Conservation (phyloP, 1,284 basidiomycete genomes). For the Melampsora larici-populina region DNA sequence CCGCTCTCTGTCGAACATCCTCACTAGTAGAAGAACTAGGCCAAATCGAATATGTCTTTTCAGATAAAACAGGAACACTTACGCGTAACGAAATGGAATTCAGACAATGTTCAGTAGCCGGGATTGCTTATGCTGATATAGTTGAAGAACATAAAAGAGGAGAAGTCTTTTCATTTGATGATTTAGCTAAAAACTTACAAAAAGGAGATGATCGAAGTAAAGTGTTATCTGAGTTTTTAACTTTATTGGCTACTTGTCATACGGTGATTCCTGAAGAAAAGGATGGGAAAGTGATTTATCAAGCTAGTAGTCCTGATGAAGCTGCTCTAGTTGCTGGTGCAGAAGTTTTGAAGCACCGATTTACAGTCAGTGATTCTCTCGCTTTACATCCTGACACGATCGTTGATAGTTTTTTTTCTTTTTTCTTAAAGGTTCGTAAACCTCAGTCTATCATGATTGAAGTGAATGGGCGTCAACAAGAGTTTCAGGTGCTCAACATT, state of each 20-base stretch:
- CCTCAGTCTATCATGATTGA: constrained; percentile 90
- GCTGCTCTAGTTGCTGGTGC: constrained; percentile 93
- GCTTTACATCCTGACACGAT: neutral
- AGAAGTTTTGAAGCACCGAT: constrained; percentile 85
- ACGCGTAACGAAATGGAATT: constrained; percentile 98
- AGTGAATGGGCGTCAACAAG: constrained; percentile 67
- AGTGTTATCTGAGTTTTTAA: constrained; percentile 82
- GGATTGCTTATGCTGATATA: constrained; percentile 80
- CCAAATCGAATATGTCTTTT: constrained; percentile 98
- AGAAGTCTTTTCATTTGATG: constrained; percentile 56
- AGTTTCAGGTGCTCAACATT: constrained; percentile 90
- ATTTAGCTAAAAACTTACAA: constrained; percentile 65
- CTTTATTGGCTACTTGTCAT: constrained; percentile 90
- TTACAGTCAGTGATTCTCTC: constrained; percentile 66
- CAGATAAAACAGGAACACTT: constrained; percentile 94
- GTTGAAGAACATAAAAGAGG: constrained; percentile 77
- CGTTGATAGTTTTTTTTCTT: neutral
- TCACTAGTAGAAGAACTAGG: constrained; percentile 97
- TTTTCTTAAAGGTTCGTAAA: constrained; percentile 70
- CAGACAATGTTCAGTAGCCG: constrained; percentile 81
- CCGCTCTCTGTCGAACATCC: constrained; percentile 92
- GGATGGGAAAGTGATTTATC: constrained; percentile 69
- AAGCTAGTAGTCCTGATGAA: constrained; percentile 97
- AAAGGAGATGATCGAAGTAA: constrained; percentile 63
- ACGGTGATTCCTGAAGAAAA: constrained; percentile 95